These are phyloP conservation scores for Hyaloscypha bicolor DNA, from an alignment of 495 filamentous ascomycete species.

Conservation along the genomic window DNA sequence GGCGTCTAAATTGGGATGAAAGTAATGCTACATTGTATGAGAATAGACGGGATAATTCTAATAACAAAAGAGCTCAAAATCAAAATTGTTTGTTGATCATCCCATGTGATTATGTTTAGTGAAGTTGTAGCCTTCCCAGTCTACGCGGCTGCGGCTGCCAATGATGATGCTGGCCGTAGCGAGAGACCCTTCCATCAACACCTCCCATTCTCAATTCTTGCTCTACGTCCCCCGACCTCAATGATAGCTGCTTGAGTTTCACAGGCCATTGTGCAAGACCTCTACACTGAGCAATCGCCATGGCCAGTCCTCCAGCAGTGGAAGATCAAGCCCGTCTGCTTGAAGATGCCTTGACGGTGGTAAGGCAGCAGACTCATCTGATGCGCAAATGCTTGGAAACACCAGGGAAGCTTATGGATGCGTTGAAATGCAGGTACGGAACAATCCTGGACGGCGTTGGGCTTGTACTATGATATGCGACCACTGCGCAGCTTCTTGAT, in stretches of 20 bases:
- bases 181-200: constrained; percentile 18
- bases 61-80: not conserved
- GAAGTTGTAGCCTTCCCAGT: constrained; percentile 15
- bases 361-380: constrained; percentile 91
- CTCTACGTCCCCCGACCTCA: constrained; percentile 24
- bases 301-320: constrained; percentile 65
- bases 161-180: constrained; percentile 14
- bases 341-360: constrained; percentile 93
- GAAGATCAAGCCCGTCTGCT: constrained; percentile 94
- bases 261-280: constrained; percentile 20
- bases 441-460: not conserved
- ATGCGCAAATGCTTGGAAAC: constrained; percentile 99
- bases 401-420: constrained; percentile 99
- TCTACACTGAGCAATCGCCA: constrained; percentile 25
- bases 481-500: constrained; percentile 3
- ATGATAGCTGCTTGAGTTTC: constrained; percentile 29
- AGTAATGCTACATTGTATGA: constrained; percentile 3
- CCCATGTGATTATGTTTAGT: constrained; percentile 9
- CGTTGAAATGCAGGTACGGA: constrained; percentile 94
- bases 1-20: constrained; percentile 20
- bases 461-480: constrained; percentile 8
- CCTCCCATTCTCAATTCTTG: constrained; percentile 9
- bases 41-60: constrained; percentile 3
- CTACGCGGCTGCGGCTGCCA: constrained; percentile 12
- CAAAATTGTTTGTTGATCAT: not conserved